Percentiles rank a stretch among this genome's conserved stretches.
These are phyloP conservation scores for Dryadomyces sulphureus DNA, from an alignment of 2,329 filamentous ascomycete species.

Conservation along the genomic window DNA sequence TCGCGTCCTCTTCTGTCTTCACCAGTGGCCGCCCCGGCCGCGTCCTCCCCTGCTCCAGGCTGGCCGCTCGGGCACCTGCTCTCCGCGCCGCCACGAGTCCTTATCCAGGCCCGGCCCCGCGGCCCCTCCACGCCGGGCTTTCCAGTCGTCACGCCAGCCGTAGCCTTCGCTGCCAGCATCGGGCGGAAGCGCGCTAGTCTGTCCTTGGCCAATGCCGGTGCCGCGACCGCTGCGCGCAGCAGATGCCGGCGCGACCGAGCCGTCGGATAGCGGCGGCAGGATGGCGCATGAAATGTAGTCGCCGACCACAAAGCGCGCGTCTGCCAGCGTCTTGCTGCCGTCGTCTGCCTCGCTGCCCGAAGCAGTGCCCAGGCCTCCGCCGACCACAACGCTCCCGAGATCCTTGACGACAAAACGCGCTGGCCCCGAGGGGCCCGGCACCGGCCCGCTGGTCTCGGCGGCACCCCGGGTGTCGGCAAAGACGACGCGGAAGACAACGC, in stretches of 20 bases:
- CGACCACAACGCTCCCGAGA: constrained; percentile 68
- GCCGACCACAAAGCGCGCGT: constrained; percentile 72
- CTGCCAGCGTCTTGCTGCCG: constrained; percentile 57
- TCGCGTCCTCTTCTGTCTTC: too few species aligned
- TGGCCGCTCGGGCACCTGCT: constrained; percentile 40
- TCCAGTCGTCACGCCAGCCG: background rate
- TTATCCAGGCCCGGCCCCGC: too few species aligned
- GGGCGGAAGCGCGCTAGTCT: constrained; percentile 7
- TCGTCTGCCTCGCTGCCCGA: constrained; percentile 34
- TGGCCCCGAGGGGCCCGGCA: constrained; percentile 13
- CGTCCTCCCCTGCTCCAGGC: constrained; percentile 27
- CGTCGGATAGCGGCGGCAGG: constrained; percentile 52
- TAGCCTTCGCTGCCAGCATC: background rate
- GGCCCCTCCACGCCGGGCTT: too few species aligned
- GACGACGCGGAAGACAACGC: constrained; percentile 75
- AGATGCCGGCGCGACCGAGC: constrained; percentile 53
- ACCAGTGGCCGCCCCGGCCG: constrained; percentile 5
- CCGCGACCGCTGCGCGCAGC: constrained; percentile 30
- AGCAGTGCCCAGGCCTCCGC: constrained; percentile 17
- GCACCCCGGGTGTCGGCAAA: constrained; percentile 53
- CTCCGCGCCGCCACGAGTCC: constrained; percentile 55
- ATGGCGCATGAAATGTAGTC: constrained; percentile 80
- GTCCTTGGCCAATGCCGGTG: constrained; percentile 21
- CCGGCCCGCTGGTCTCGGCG: constrained; percentile 11
- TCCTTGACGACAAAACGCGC: constrained; percentile 62